These are phyloP conservation scores for Entomortierella beljakovae DNA, from an alignment of 192 early-diverging fungal species.

Conservation along the genomic window DNA sequence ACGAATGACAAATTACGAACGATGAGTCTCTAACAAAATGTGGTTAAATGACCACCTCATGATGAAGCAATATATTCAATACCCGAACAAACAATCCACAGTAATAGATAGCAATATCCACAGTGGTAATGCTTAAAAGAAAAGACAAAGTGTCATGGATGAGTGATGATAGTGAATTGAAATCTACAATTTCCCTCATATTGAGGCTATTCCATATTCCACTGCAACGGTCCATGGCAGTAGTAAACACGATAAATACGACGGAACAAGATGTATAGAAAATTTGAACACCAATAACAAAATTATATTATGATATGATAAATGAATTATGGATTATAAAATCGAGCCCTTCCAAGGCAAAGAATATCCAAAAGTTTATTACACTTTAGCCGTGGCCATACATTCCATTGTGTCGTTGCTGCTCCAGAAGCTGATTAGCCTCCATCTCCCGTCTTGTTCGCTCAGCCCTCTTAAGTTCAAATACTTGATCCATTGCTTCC, in stretches of 20 bases:
- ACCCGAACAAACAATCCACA: too few relatives aligned
- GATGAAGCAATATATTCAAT: too few relatives aligned
- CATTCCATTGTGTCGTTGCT: constrained; percentile 42
- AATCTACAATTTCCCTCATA: neutral
- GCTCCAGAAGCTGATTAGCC: constrained; percentile 30
- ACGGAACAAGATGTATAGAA: neutral
- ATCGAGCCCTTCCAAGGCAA: neutral
- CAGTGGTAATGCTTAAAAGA: too few relatives aligned
- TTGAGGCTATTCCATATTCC: constrained; percentile 6
- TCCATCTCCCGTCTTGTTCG: constrained; percentile 45
- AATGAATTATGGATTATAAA: neutral
- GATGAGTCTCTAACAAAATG: too few relatives aligned
- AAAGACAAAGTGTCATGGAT: neutral
- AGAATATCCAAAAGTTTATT: neutral
- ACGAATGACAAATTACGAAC: too few relatives aligned
- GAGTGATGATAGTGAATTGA: neutral
- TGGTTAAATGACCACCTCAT: too few relatives aligned
- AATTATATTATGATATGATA: neutral
- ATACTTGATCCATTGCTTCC: constrained; percentile 84
- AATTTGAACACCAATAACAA: too few relatives aligned
- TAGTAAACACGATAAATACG: neutral
- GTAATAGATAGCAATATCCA: too few relatives aligned
- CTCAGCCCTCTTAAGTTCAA: constrained; percentile 66
- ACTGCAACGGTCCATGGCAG: neutral
- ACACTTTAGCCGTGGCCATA: constrained; percentile 36